Conservation (phyloP, 495 filamentous ascomycete species). For the Daldinia caldariorum region DNA sequence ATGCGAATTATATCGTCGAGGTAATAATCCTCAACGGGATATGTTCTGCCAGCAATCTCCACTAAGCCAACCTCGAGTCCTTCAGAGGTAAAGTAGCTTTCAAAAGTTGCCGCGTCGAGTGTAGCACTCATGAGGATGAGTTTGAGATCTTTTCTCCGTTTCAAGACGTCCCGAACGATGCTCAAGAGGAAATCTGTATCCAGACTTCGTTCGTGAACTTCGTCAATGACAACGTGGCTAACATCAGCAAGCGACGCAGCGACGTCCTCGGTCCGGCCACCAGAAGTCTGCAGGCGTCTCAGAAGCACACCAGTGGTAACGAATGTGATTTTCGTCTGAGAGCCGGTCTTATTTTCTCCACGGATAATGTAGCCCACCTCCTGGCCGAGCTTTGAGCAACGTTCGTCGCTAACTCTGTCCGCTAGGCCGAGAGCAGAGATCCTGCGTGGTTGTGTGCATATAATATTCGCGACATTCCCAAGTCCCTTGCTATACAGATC, state of each 20-base stretch:
- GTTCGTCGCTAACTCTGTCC: slow-evolving; percentile 92
- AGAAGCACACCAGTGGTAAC: slow-evolving; percentile 97
- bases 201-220: slow-evolving; percentile 94
- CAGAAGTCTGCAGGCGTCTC: slow-evolving; percentile 85
- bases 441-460: slow-evolving; percentile 93
- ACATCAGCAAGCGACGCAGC: slow-evolving; percentile 84
- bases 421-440: slow-evolving; percentile 95
- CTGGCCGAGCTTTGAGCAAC: slow-evolving; percentile 80
- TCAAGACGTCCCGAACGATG: slow-evolving; percentile 84
- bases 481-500: slow-evolving; percentile 82
- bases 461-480: slow-evolving; percentile 84
- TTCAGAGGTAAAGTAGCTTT: slow-evolving; percentile 78
- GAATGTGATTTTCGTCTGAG: slow-evolving; percentile 87
- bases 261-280: slow-evolving; percentile 77
- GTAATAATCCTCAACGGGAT: slow-evolving; percentile 89
- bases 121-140: slow-evolving; percentile 99
- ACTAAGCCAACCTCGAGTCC: slow-evolving; percentile 74
- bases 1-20: slow-evolving; percentile 86
- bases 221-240: slow-evolving; percentile 94
- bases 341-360: slow-evolving; percentile 77
- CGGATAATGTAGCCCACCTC: slow-evolving; percentile 96
- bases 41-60: slow-evolving; percentile 89
- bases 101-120: slow-evolving; percentile 88
- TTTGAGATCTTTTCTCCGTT: slow-evolving; percentile 80
- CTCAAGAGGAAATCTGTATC: slow-evolving; percentile 95